These are phyloP conservation scores for Pseudohalonectria lignicola DNA, from an alignment of 2,329 filamentous ascomycete species.

Conservation along the genomic window DNA sequence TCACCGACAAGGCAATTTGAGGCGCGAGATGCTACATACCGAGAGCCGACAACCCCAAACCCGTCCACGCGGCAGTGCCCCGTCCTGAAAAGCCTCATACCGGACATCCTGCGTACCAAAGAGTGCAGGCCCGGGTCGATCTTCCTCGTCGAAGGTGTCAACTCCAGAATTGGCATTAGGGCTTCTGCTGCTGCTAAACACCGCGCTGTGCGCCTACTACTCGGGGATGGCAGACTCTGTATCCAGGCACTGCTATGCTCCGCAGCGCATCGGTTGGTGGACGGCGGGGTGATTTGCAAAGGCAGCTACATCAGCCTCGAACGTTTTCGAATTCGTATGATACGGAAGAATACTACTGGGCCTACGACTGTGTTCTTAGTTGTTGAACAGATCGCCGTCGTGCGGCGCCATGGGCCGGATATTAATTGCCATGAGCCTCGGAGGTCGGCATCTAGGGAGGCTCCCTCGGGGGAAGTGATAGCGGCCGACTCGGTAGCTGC, in stretches of 20 bases:
- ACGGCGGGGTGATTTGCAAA: slow-evolving; percentile 29
- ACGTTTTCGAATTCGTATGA: slow-evolving; percentile 20
- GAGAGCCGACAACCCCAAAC: too few relatives aligned
- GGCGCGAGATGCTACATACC: too few relatives aligned
- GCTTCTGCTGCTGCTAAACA: neutral
- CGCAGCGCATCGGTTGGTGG: slow-evolving; percentile 35
- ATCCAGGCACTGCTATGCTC: slow-evolving; percentile 39
- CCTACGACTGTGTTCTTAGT: slow-evolving; percentile 1
- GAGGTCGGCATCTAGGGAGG: too few relatives aligned
- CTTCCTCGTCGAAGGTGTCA: slow-evolving; percentile 36
- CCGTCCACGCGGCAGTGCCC: too few relatives aligned
- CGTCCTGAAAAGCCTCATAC: slow-evolving; percentile 31
- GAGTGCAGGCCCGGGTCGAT: slow-evolving; percentile 35
- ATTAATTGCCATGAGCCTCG: too few relatives aligned
- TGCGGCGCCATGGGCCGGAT: neutral
- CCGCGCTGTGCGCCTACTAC: slow-evolving; percentile 33
- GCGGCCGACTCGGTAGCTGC: neutral
- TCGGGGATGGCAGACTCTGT: slow-evolving; percentile 42
- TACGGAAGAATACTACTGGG: neutral
- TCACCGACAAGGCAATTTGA: too few relatives aligned
- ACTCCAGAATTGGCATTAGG: slow-evolving; percentile 9
- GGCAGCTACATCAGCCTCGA: slow-evolving; percentile 39
- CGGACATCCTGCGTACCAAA: slow-evolving; percentile 34
- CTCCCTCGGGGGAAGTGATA: too few relatives aligned
- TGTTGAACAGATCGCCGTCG: neutral